These are phyloP conservation scores for Groenewaldozyma auringiensis DNA, from an alignment of 1,139 yeast genomes.

Conservation along the genomic window DNA sequence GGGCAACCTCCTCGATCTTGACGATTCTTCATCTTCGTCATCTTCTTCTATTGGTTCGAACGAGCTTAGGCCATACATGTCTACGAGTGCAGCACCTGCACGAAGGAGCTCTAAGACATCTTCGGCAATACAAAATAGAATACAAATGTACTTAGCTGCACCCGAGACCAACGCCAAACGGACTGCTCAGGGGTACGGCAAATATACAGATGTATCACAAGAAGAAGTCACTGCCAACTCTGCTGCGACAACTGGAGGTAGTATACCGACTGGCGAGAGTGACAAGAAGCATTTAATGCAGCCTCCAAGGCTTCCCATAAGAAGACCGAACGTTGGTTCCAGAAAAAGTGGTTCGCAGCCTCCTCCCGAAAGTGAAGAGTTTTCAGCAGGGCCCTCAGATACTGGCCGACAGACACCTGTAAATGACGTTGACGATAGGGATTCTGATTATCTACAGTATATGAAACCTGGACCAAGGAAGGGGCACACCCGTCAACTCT, in stretches of 20 bases:
- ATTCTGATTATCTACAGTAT: slow-evolving; percentile 5
- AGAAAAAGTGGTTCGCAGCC: not conserved
- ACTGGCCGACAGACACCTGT: slow-evolving; percentile 2
- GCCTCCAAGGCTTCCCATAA: not conserved
- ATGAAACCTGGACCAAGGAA: slow-evolving; percentile 4
- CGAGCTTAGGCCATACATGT: not conserved
- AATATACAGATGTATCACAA: slow-evolving; percentile 42
- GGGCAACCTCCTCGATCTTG: not conserved
- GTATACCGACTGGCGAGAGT: not conserved
- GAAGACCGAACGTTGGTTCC: not conserved
- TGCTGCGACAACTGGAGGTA: not conserved
- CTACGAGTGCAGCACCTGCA: not conserved
- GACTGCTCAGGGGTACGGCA: slow-evolving; percentile 73
- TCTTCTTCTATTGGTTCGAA: not conserved
- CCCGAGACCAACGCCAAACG: slow-evolving; percentile 42
- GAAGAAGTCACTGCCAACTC: slow-evolving; percentile 3
- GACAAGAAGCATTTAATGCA: not conserved
- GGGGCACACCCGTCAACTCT: slow-evolving; percentile 20
- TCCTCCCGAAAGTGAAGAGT: not conserved
- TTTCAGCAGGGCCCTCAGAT: not conserved
- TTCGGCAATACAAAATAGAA: slow-evolving; percentile 49
- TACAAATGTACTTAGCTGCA: slow-evolving; percentile 49
- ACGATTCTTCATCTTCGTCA: not conserved
- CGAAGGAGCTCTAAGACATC: not conserved
- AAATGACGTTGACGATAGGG: slow-evolving; percentile 5